Percentiles rank a stretch among this genome's conserved stretches.
Evolutionary conservation across 2,329 filamentous ascomycete species (phyloP).

Genomic region (Elsinoe fawcettii): DNA sequence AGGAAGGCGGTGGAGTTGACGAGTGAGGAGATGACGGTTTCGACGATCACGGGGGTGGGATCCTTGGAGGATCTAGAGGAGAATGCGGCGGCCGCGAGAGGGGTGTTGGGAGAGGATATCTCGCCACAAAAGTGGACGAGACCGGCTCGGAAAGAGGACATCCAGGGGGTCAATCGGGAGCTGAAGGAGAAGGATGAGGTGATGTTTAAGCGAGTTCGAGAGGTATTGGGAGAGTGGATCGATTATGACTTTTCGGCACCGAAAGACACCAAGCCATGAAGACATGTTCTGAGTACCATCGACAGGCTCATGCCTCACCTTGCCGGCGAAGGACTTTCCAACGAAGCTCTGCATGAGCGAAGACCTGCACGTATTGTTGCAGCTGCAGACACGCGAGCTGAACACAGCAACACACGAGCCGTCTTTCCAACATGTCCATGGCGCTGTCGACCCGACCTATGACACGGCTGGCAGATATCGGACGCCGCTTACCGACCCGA

Average conservation of each 20-base stretch:
- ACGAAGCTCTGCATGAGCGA: too few species aligned
- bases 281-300: too few species aligned
- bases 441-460: too few species aligned
- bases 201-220: constrained; percentile 9
- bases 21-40: neutral
- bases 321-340: too few species aligned
- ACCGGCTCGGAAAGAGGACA: neutral
- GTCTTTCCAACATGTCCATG: too few species aligned
- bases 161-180: neutral
- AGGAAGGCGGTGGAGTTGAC: constrained; percentile 3
- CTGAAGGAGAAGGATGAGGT: constrained; percentile 1
- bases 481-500: too few species aligned
- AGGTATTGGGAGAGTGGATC: constrained; percentile 15
- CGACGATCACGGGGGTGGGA: constrained; percentile 6
- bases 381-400: too few species aligned
- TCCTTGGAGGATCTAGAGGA: constrained; percentile 9
- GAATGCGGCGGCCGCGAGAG: constrained; percentile 8
- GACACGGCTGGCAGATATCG: too few species aligned
- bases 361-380: too few species aligned
- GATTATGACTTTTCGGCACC: constrained; percentile 13
- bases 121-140: neutral
- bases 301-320: too few species aligned
- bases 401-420: too few species aligned
- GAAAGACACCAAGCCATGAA: neutral
- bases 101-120: neutral